Conservation (phyloP, 495 filamentous ascomycete genomes). For the Tirmania nivea region DNA sequence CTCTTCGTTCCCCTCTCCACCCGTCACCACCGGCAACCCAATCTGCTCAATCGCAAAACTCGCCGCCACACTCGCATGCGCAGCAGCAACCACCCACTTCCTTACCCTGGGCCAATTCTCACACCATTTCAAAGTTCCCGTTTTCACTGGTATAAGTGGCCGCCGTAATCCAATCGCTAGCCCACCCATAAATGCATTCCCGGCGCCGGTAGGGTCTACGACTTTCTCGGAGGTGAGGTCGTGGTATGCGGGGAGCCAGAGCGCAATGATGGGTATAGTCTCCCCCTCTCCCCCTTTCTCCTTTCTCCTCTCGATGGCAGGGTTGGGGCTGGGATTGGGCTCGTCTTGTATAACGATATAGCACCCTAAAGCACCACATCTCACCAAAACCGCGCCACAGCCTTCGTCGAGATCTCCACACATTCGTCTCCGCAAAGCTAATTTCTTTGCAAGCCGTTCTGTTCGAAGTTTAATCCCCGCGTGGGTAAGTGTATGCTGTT, state of each 20-base stretch:
- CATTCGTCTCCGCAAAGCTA: too few relatives aligned
- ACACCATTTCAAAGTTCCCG: too few relatives aligned
- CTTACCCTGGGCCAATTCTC: neutral
- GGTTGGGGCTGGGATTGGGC: too few relatives aligned
- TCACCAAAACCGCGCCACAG: too few relatives aligned
- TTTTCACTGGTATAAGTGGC: constrained; percentile 2
- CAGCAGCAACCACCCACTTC: constrained; percentile 13
- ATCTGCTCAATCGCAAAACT: constrained; percentile 5
- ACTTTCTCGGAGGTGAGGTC: constrained; percentile 35
- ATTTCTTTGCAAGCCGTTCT: too few relatives aligned
- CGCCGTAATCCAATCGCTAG: constrained; percentile 3
- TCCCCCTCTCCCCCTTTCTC: too few relatives aligned
- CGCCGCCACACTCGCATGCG: constrained; percentile 7
- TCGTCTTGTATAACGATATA: too few relatives aligned
- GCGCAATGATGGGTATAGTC: neutral
- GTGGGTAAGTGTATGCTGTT: too few relatives aligned
- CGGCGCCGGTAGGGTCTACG: constrained; percentile 85
- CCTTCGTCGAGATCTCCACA: too few relatives aligned
- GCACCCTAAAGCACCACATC: too few relatives aligned
- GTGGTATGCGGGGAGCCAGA: constrained; percentile 30
- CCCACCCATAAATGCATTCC: constrained; percentile 30
- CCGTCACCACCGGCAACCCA: constrained; percentile 16
- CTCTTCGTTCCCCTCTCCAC: constrained; percentile 13
- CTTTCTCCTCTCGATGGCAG: too few relatives aligned
- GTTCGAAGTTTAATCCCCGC: too few relatives aligned